Base-by-base conservation (phyloP, 495 filamentous ascomycete species). In the Talaromyces thailandensis region DNA sequence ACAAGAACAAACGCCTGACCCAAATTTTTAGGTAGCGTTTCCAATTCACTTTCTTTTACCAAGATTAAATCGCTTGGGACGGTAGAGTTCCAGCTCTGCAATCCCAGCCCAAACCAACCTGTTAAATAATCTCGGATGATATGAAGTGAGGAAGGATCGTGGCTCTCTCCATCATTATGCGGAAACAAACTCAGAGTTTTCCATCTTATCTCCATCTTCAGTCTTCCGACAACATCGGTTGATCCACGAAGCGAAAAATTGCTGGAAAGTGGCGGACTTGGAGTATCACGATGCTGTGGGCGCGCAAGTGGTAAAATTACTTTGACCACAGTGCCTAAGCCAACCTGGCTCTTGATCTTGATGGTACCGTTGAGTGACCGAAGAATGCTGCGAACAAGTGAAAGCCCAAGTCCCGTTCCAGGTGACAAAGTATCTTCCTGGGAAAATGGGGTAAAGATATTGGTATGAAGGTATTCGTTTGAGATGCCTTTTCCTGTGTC, bases 401-500 rank as follows among this genome's bases (percentile, higher is more conserved):
- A 81, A 16, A 84, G 64, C 2, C 79, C 79, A 11, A 81, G 66
- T 0, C 82, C 82, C 2, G 81, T 83, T 0, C 82, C 82, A 14
- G 79, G 80, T 1, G 78, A 78, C 12, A 85, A 71, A 1, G 78
- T 71, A 64, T 92, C 83, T 68, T 93, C 89, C 63, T 93, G 90
- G 0, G 86, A 82, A 64, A 92, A 93, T 1, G 89, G 87, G 4
- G 83, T 87, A 66, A 86, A 92, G 0, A 92, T 67, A 25, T 82
- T 78, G 24, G 84, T 82, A n/a, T 84, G 82, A 48, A 92, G 68
- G 67, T 86, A 92, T 56, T 89, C 87, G 35, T 85, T 78, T 1
- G 81, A 84, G 56, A 93, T 92, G n/a, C 89, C 89, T 51, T 82
- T 82, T 9, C 88, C 87, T 1, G 87, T 87, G 65, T 91, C 88